A percentile compares a stretch with the other conserved stretches of the same genome.
phyloP scores from a whole-genome alignment of 2,329 filamentous ascomycete species.

The Pseudogymnoascus sp. region DNA sequence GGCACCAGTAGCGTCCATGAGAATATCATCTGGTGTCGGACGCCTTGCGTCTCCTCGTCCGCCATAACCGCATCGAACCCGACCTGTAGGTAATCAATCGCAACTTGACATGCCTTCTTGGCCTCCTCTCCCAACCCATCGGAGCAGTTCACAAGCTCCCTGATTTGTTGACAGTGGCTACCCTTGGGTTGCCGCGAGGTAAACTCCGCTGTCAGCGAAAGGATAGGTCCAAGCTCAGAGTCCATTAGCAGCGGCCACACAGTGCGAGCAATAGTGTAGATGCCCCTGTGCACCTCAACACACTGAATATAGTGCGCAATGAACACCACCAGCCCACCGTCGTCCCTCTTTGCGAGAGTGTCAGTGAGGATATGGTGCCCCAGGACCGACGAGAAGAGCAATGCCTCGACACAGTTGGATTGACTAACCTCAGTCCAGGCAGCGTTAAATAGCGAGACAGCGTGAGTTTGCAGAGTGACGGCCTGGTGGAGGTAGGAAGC shows the following conservation, averaged over 20 bases:
- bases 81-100: constrained; percentile 23
- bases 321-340: constrained; percentile 21
- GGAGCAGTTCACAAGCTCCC: constrained; percentile 18
- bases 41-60: constrained; percentile 8
- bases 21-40: constrained; percentile 22
- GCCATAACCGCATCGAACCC: constrained; percentile 20
- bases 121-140: constrained; percentile 15
- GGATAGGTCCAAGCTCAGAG: constrained; percentile 23
- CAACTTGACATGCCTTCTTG: constrained; percentile 22
- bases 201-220: constrained; percentile 16
- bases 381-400: constrained; percentile 29
- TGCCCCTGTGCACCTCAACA: constrained; percentile 19
- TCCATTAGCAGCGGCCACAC: constrained; percentile 25
- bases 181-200: constrained; percentile 18
- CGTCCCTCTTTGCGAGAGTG: constrained; percentile 22
- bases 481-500: constrained; percentile 22
- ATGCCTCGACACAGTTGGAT: constrained; percentile 26
- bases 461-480: constrained; percentile 27
- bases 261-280: constrained; percentile 12
- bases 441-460: constrained; percentile 24
- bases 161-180: constrained; percentile 18
- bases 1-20: constrained; percentile 22
- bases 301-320: constrained; percentile 26
- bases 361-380: constrained; percentile 30
- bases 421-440: constrained; percentile 17